Conservation (phyloP, 31 red algal species). For the Pterothamnion heteromorphum region DNA sequence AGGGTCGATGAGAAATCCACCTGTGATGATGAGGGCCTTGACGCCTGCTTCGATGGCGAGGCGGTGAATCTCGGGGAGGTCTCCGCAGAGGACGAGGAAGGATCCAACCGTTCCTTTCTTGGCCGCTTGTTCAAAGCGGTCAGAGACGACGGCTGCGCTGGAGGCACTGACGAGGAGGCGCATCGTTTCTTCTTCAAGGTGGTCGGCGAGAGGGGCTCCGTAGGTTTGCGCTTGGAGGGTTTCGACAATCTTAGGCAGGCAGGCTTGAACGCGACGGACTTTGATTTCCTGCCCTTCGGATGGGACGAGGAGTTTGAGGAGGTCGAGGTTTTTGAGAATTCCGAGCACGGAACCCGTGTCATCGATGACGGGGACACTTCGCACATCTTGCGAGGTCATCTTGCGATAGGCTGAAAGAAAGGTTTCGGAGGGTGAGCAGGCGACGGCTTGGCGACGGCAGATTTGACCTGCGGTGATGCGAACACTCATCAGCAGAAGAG, state of each 20-base stretch:
- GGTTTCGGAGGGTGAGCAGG: not conserved
- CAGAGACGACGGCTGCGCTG: not conserved
- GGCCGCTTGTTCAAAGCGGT: not conserved
- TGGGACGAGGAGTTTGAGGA: not conserved
- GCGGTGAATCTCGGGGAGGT: not conserved
- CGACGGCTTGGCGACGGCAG: not conserved
- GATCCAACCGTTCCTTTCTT: not conserved
- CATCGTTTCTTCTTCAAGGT: not conserved
- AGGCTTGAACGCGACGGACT: not conserved
- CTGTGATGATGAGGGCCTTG: not conserved
- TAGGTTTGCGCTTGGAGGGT: not conserved
- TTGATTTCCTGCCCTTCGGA: not conserved
- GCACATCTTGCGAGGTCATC: not conserved
- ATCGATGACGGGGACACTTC: not conserved
- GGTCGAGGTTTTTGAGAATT: not conserved
- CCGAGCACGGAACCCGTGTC: not conserved
- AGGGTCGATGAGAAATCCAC: not conserved
- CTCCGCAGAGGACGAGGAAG: not conserved
- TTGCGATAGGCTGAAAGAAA: not conserved
- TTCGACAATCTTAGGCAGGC: not conserved
- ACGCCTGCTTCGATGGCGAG: not conserved
- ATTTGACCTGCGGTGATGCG: not conserved
- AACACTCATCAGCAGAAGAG: not conserved
- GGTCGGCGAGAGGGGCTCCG: not conserved
- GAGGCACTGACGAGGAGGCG: not conserved